phyloP scores from a whole-genome alignment of 116 monocot genomes.

The Posidonia oceanica region DNA sequence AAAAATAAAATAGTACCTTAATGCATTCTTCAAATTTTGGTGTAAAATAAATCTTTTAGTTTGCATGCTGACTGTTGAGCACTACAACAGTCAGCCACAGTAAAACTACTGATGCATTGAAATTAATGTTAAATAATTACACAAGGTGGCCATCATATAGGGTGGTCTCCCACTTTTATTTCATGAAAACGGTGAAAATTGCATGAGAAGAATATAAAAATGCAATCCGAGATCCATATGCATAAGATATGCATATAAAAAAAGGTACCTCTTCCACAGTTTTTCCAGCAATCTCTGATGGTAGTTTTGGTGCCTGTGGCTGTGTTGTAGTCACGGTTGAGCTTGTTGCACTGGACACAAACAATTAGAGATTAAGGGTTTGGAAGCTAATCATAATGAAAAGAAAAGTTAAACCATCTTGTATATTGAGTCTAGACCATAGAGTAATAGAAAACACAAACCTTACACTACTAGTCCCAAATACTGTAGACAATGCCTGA shows the following conservation, averaged over 20 bases:
- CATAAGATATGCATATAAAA: neutral
- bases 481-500: conserved; percentile 26
- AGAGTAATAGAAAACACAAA: conserved; percentile 6
- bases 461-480: conserved; percentile 26
- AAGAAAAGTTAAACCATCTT: neutral
- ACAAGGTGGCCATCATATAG: no score
- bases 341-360: conserved; percentile 17
- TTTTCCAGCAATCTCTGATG: conserved; percentile 86
- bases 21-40: no score
- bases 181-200: neutral
- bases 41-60: no score
- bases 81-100: no score
- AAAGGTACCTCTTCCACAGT: conserved; percentile 75
- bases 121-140: no score
- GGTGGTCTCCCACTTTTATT: no score
- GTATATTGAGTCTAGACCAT: neutral
- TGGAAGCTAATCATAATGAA: neutral
- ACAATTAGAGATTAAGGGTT: conserved; percentile 1
- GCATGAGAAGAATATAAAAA: neutral
- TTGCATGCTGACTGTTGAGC: no score
- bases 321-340: conserved; percentile 17
- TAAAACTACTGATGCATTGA: no score
- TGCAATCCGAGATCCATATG: no score
- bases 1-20: no score
- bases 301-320: conserved; percentile 51